A percentile compares a stretch with the other conserved stretches of the same genome.
Conservation (phyloP, 116 monocot species). For the Cymodocea nodosa region DNA sequence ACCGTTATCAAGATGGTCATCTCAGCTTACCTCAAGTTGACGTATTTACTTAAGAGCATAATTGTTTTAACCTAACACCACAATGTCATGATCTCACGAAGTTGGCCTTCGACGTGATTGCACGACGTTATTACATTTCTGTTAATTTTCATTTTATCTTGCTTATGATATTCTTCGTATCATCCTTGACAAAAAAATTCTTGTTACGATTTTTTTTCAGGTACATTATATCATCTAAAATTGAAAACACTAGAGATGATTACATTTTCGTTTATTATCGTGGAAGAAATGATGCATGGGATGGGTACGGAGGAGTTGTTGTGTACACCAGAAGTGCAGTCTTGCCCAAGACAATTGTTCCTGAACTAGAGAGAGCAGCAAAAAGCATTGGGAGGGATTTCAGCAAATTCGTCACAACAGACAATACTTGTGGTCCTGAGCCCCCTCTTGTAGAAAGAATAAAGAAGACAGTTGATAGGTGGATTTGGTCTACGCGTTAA, state of each 20-base stretch:
- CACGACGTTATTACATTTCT: too few relatives aligned
- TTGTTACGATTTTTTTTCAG: slow-evolving; percentile 20
- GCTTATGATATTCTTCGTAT: too few relatives aligned
- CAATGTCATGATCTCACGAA: too few relatives aligned
- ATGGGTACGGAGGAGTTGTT: slow-evolving; percentile 88
- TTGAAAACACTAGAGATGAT: slow-evolving; percentile 69
- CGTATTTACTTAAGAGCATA: too few relatives aligned
- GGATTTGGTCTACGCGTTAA: too few relatives aligned
- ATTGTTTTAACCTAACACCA: too few relatives aligned
- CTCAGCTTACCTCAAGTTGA: too few relatives aligned
- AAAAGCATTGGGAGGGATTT: slow-evolving; percentile 62
- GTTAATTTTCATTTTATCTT: too few relatives aligned
- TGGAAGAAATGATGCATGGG: slow-evolving; percentile 95
- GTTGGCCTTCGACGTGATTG: too few relatives aligned
- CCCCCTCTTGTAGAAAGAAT: slow-evolving; percentile 81
- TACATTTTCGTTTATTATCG: slow-evolving; percentile 84
- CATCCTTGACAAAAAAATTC: background rate
- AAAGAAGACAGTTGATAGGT: slow-evolving; percentile 90
- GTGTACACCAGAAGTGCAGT: slow-evolving; percentile 65
- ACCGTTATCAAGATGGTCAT: too few relatives aligned
- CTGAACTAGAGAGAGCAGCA: slow-evolving; percentile 70
- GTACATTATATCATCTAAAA: slow-evolving; percentile 81
- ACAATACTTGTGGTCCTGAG: slow-evolving; percentile 86
- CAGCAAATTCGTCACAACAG: slow-evolving; percentile 59
- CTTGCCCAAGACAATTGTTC: slow-evolving; percentile 59